phyloP scores from a whole-genome alignment of 768 basidiomycete species.

The Leccinum disarticulatum region DNA sequence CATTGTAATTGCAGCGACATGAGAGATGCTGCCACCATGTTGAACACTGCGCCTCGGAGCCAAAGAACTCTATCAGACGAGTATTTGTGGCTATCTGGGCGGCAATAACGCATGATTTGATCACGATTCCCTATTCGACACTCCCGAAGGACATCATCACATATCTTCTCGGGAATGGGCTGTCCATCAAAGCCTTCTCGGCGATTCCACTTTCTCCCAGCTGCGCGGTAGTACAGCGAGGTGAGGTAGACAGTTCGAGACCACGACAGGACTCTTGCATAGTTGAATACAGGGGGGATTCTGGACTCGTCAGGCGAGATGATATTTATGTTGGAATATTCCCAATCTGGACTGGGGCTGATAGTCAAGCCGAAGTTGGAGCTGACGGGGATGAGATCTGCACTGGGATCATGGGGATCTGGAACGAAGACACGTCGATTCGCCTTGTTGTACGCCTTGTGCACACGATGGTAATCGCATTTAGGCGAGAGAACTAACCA shows the following conservation, averaged over 20 bases:
- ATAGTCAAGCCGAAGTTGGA: conserved; percentile 19
- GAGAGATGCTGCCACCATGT: conserved; percentile 31
- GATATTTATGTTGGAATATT: background rate
- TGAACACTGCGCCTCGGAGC: conserved; percentile 23
- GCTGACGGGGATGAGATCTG: background rate
- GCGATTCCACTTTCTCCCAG: conserved; percentile 6
- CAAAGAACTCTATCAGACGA: conserved; percentile 5
- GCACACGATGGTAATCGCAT: conserved; percentile 36
- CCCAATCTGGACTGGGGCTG: conserved; percentile 2
- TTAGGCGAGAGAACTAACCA: conserved; percentile 44
- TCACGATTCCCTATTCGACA: conserved; percentile 19
- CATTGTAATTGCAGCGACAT: conserved; percentile 33
- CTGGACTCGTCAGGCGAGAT: conserved; percentile 24
- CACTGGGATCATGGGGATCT: background rate
- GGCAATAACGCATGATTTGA: conserved; percentile 21
- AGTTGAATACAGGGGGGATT: conserved; percentile 27
- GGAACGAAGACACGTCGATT: conserved; percentile 6
- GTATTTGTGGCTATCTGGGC: background rate
- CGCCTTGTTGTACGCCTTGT: conserved; percentile 12
- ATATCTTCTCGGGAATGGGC: background rate
- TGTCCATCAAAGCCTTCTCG: conserved; percentile 4
- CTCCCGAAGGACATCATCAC: conserved; percentile 1
- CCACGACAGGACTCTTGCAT: conserved; percentile 25
- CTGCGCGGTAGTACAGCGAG: conserved; percentile 19
- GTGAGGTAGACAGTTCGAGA: conserved; percentile 15